Evolutionary conservation across 2,329 filamentous ascomycete species (phyloP).

Genomic region (Botrytis squamosa): DNA sequence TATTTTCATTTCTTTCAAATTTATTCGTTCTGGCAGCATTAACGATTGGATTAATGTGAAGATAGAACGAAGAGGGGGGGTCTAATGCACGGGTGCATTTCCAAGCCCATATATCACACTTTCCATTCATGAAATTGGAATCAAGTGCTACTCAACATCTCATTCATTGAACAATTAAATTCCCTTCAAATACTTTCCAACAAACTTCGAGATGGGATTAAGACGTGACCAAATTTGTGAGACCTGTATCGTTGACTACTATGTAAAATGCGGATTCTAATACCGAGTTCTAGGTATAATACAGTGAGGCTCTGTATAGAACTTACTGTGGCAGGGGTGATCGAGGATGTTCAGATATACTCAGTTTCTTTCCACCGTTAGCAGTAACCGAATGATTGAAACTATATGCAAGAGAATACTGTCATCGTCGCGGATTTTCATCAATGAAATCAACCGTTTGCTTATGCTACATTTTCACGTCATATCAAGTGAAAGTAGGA

Average conservation of each 20-base stretch:
- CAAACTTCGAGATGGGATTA: neutral
- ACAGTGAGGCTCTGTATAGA: neutral
- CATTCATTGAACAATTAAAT: neutral
- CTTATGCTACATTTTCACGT: neutral
- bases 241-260: neutral
- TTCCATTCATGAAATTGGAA: neutral
- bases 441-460: neutral
- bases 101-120: neutral
- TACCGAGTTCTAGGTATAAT: neutral
- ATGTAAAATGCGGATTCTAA: neutral
- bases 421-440: neutral
- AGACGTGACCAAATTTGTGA: neutral
- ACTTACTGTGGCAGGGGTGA: neutral
- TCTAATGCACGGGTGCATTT: neutral
- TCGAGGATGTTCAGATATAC: neutral
- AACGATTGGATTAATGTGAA: neutral
- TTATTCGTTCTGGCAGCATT: neutral
- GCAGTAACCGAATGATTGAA: neutral
- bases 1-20: neutral
- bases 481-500: neutral
- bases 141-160: neutral
- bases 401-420: neutral
- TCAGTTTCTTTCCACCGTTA: neutral
- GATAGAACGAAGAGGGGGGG: neutral
- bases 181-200: neutral